These are phyloP conservation scores for Acephala macrosclerotiorum DNA, from an alignment of 2,329 filamentous ascomycete genomes.

Conservation along the genomic window DNA sequence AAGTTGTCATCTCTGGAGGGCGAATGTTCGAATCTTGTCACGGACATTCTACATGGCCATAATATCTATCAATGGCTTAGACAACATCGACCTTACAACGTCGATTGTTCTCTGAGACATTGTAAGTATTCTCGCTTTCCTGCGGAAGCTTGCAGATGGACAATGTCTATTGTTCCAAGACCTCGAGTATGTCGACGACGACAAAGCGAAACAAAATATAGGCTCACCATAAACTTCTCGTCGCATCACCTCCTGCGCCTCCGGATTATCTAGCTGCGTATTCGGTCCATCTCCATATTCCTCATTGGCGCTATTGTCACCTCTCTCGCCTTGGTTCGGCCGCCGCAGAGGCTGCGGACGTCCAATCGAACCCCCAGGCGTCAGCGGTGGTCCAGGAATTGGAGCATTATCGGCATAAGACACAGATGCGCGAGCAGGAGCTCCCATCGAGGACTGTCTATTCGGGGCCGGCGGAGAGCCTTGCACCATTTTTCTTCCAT, in stretches of 20 bases:
- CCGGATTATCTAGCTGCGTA: constrained; percentile 68
- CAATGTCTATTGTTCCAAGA: not conserved
- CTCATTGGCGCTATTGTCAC: constrained; percentile 41
- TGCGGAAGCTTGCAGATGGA: constrained; percentile 1
- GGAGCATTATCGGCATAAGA: constrained; percentile 43
- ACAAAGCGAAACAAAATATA: not conserved
- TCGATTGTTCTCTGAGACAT: constrained; percentile 1
- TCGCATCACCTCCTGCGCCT: constrained; percentile 70
- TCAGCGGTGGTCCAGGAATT: constrained; percentile 56
- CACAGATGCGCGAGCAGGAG: constrained; percentile 44
- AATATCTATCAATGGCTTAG: not conserved
- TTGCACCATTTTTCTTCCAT: constrained; percentile 71
- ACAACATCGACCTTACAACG: not conserved
- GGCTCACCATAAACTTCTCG: constrained; percentile 73
- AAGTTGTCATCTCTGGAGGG: not conserved
- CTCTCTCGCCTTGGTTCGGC: constrained; percentile 52
- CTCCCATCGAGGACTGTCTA: constrained; percentile 46
- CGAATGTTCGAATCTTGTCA: not conserved
- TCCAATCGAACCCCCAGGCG: constrained; percentile 71
- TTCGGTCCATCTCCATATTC: constrained; percentile 59
- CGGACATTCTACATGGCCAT: not conserved
- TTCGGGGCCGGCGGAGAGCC: constrained; percentile 48
- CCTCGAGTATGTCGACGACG: not conserved
- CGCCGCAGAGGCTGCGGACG: constrained; percentile 71
- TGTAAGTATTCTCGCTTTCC: not conserved